Evolutionary conservation across 1,139 yeast species (phyloP), one percentile per base, ranked within the genome.

Genomic region (Pichia sp.): DNA sequence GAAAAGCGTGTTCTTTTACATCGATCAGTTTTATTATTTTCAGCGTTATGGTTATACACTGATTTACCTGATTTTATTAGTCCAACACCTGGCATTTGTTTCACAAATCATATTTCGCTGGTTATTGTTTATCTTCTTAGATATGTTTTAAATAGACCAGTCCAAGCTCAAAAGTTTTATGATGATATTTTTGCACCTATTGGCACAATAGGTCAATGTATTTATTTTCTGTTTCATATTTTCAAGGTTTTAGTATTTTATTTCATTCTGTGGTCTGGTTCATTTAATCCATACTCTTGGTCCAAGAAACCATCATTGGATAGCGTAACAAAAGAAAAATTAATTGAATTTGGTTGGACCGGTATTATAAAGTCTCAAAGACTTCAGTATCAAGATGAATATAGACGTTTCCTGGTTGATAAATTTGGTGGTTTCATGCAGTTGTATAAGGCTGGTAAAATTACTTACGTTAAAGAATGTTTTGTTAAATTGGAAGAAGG

Each of bases 41-140:
- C 90, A 62, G 51, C 77, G 16, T 71, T 71, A 22, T 93, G 99
- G 98, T 77, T 93, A 57, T 93, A 91, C 68, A 83, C 96, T 4
- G 98, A 93, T 70, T 75, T 93, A 66, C 99, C 99, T 1, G 96
- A 89, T 65, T 79, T 75, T 61, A 74, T 89, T 53, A 80, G 91
- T 44, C 97, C 97, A 48, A 91, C 98, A 5, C 98, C 98, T 0
- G 97, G 97, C 31, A 76, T 83, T 54, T 85, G 93, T 59, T 73
- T 89, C 54, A 85, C 95, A n/a, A 83, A 83, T 63, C 81, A 83
- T 60, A 58, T 81, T 30, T 72, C 82, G 42, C 69, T 70, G 58
- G 34, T 67, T 13, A 58, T 74, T 27, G 70, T 75, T 30, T 58
- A 58, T 42, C 49, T 75, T 8, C 74, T 79, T 13, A 58, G 49